These are phyloP conservation scores for Apophysomyces variabilis DNA, from an alignment of 371 early-diverging fungal species.

Conservation along the genomic window DNA sequence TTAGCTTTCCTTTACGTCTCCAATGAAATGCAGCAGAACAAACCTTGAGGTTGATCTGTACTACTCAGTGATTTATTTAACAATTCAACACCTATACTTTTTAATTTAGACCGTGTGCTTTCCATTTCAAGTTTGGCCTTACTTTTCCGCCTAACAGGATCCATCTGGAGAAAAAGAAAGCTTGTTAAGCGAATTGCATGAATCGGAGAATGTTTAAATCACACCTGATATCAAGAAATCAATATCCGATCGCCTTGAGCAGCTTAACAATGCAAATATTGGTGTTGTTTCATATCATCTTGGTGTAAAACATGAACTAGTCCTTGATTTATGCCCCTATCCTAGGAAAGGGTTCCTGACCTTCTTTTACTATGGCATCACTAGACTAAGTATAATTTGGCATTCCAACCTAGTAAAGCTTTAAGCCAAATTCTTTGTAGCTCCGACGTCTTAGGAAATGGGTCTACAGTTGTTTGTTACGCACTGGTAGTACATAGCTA, in stretches of 20 bases:
- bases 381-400: no score
- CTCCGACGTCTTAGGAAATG: no score
- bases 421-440: no score
- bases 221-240: no score
- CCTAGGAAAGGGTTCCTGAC: no score
- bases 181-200: not conserved
- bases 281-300: no score
- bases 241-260: not conserved
- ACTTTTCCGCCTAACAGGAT: slow-evolving; percentile 19
- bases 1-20: not conserved
- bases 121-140: not conserved
- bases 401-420: no score
- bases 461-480: no score
- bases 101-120: not conserved
- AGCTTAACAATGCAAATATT: not conserved
- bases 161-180: not conserved
- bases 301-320: no score
- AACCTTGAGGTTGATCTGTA: not conserved
- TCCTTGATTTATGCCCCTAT: no score
- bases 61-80: slow-evolving; percentile 15
- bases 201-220: not conserved
- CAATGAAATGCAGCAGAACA: not conserved
- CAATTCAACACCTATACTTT: slow-evolving; percentile 14
- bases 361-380: no score
- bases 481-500: no score